Conservation (phyloP, 2,329 filamentous ascomycete genomes). For the Epichloe aotearoae region DNA sequence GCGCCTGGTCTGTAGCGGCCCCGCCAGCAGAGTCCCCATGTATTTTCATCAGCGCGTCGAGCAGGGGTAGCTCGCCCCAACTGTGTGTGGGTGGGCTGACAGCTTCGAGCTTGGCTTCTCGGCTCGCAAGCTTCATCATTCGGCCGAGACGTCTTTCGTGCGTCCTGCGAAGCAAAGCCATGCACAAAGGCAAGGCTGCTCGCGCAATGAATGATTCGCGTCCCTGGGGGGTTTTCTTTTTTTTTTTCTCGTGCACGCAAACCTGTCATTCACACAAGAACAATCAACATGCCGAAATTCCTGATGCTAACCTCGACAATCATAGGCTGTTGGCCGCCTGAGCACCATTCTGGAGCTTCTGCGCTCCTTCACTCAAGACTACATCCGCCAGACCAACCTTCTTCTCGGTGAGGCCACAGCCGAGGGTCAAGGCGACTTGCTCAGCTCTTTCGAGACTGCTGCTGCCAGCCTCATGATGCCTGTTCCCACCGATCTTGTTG, state of each 20-base stretch:
- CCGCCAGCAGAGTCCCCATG: neutral
- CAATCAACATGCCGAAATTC: neutral
- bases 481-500: conserved; percentile 22
- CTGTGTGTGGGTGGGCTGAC: too few relatives aligned
- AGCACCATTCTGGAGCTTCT: conserved; percentile 68
- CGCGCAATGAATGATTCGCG: too few relatives aligned
- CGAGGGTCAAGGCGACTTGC: conserved; percentile 31
- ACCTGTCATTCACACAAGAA: neutral
- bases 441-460: conserved; percentile 40
- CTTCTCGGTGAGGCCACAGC: conserved; percentile 54
- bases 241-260: neutral
- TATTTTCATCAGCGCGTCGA: neutral
- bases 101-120: neutral
- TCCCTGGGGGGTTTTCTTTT: neutral
- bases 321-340: conserved; percentile 48
- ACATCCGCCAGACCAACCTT: conserved; percentile 78
- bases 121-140: neutral
- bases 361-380: conserved; percentile 67
- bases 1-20: conserved; percentile 2
- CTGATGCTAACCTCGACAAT: conserved; percentile 13
- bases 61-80: neutral
- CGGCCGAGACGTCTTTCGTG: neutral
- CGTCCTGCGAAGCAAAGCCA: neutral
- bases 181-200: neutral
- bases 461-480: conserved; percentile 33